Conservation (phyloP, 768 basidiomycete genomes). For the Rhizopogon rudus region DNA sequence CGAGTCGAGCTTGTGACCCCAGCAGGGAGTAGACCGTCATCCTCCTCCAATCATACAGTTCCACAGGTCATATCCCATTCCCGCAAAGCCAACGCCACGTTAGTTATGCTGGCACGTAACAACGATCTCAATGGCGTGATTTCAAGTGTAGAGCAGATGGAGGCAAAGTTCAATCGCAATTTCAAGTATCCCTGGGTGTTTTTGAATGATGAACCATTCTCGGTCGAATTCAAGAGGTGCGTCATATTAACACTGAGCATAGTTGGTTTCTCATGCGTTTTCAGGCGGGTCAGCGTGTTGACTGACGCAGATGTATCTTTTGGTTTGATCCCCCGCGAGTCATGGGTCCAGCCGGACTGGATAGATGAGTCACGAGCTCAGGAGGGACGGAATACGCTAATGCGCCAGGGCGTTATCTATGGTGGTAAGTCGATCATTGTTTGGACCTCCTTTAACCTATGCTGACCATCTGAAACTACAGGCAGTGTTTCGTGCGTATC, state of each 20-base stretch:
- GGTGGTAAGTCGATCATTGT: slow-evolving; percentile 32
- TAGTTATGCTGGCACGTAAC: slow-evolving; percentile 52
- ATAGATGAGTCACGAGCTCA: slow-evolving; percentile 64
- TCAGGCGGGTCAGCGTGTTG: slow-evolving; percentile 29
- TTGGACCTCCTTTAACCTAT: background rate
- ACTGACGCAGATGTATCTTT: slow-evolving; percentile 43
- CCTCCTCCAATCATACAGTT: slow-evolving; percentile 1
- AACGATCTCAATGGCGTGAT: slow-evolving; percentile 40
- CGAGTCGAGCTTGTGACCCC: background rate
- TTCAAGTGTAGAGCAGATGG: slow-evolving; percentile 47
- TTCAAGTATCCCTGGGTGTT: slow-evolving; percentile 61
- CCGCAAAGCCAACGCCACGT: slow-evolving; percentile 50
- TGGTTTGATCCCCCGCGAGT: slow-evolving; percentile 51
- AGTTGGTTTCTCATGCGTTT: slow-evolving; percentile 14
- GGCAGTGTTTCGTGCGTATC: slow-evolving; percentile 40
- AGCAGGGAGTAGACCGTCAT: background rate
- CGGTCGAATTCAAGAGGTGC: slow-evolving; percentile 46
- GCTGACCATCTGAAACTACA: slow-evolving; percentile 9
- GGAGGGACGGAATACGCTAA: slow-evolving; percentile 48
- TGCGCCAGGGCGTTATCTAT: slow-evolving; percentile 41
- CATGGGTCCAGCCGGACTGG: slow-evolving; percentile 72
- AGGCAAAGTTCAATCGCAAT: slow-evolving; percentile 53
- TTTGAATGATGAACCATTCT: slow-evolving; percentile 57
- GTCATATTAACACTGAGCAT: background rate
- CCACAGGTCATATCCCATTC: background rate